Conservation (phyloP, 768 basidiomycete species). For the Leccinum uliginosum region DNA sequence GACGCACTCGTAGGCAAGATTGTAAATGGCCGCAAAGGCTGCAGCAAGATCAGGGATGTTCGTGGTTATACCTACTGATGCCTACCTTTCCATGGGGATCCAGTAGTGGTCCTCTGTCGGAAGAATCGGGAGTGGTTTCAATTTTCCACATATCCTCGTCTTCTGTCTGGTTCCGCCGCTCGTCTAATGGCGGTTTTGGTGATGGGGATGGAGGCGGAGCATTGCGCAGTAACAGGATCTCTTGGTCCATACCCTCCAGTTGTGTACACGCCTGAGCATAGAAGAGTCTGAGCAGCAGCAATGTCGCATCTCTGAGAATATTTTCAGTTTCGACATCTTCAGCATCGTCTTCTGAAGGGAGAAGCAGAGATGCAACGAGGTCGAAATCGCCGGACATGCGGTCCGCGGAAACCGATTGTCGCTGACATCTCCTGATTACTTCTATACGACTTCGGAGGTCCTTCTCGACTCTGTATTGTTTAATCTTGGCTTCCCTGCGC, state of each 20-base stretch:
- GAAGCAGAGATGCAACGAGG: slow-evolving; percentile 61
- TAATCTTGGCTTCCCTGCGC: slow-evolving; percentile 85
- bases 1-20: slow-evolving; percentile 72
- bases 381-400: slow-evolving; percentile 50
- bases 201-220: slow-evolving; percentile 42
- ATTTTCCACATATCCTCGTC: slow-evolving; percentile 67
- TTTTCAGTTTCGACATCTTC: slow-evolving; percentile 61
- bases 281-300: slow-evolving; percentile 69
- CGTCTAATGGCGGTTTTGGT: slow-evolving; percentile 29
- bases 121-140: slow-evolving; percentile 47
- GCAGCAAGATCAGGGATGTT: slow-evolving; percentile 3
- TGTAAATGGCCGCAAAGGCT: slow-evolving; percentile 91
- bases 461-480: slow-evolving; percentile 84
- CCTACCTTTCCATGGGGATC: slow-evolving; percentile 74
- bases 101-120: slow-evolving; percentile 60
- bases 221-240: slow-evolving; percentile 60
- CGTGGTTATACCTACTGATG: not conserved
- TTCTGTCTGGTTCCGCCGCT: slow-evolving; percentile 36
- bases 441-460: slow-evolving; percentile 68
- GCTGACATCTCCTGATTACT: slow-evolving; percentile 50
- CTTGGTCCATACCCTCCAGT: slow-evolving; percentile 65
- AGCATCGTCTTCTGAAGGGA: slow-evolving; percentile 35
- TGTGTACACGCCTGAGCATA: slow-evolving; percentile 68
- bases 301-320: slow-evolving; percentile 56
- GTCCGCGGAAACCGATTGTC: slow-evolving; percentile 34